Evolutionary conservation across 1,284 basidiomycete genomes (phyloP).

Genomic region (Stereum hirsutum): DNA sequence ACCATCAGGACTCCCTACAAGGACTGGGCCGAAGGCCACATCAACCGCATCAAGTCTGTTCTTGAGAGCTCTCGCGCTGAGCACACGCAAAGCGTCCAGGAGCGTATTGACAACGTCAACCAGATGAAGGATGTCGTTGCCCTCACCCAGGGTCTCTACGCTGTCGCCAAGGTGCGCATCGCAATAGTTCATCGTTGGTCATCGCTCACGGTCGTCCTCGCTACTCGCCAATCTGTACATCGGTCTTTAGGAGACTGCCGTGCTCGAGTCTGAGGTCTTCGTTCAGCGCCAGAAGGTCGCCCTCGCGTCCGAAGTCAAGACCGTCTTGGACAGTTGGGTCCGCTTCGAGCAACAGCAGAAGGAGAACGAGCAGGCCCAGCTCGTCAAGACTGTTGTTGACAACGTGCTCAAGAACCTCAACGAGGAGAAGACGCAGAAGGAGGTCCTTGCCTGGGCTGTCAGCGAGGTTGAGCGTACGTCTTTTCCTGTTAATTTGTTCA

Average conservation of each 20-base stretch:
- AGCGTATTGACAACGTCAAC: slow-evolving; percentile 84
- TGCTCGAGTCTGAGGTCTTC: slow-evolving; percentile 87
- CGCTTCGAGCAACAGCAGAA: slow-evolving; percentile 95
- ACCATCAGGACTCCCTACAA: slow-evolving; percentile 73
- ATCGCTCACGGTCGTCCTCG: not conserved
- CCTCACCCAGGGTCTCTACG: slow-evolving; percentile 84
- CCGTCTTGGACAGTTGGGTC: slow-evolving; percentile 96
- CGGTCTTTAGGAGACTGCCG: slow-evolving; percentile 72
- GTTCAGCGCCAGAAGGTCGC: slow-evolving; percentile 85
- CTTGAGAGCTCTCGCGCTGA: slow-evolving; percentile 79
- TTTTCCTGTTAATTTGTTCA: not conserved
- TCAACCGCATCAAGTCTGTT: slow-evolving; percentile 76
- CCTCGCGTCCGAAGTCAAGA: slow-evolving; percentile 85
- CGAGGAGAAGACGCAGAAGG: slow-evolving; percentile 92
- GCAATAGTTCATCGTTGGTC: not conserved
- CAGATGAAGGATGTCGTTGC: slow-evolving; percentile 90
- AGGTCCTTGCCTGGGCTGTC: slow-evolving; percentile 81
- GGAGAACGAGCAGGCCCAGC: slow-evolving; percentile 91
- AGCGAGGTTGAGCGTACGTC: slow-evolving; percentile 89
- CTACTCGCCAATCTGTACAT: not conserved
- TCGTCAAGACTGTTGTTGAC: slow-evolving; percentile 81
- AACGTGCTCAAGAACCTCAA: slow-evolving; percentile 78
- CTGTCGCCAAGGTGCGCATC: slow-evolving; percentile 74
- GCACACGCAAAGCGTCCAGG: slow-evolving; percentile 91
- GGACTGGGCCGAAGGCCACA: slow-evolving; percentile 87